Evolutionary conservation across 106 monocot species (phyloP).

Genomic region (Platanthera guangdongensis): DNA sequence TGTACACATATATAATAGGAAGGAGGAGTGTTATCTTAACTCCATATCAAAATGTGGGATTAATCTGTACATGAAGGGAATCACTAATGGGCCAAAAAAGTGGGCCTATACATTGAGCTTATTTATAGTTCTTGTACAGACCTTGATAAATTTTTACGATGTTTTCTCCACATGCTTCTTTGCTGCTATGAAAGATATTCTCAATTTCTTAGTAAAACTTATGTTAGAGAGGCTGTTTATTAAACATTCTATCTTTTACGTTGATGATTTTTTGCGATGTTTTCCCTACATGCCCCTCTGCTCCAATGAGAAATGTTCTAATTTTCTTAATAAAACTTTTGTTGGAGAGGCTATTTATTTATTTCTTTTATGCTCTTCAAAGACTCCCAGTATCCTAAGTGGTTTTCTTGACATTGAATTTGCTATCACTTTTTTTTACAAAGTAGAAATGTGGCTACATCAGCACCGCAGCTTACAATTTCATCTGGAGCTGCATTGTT

Average conservation of each 20-base stretch:
- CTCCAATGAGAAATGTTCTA: neutral
- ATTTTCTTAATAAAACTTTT: neutral
- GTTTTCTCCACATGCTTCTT: neutral
- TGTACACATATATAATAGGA: too few relatives aligned
- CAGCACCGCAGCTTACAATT: slow-evolving; percentile 28
- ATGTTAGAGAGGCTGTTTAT: neutral
- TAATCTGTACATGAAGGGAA: too few relatives aligned
- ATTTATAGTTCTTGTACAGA: too few relatives aligned
- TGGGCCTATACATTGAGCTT: too few relatives aligned
- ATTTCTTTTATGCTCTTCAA: neutral
- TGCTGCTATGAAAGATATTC: neutral
- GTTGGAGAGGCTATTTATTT: neutral
- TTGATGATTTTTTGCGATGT: neutral
- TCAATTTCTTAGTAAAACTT: neutral
- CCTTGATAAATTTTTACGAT: too few relatives aligned
- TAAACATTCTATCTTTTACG: neutral
- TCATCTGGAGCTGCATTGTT: slow-evolving; percentile 77
- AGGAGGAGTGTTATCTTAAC: too few relatives aligned
- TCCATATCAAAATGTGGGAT: too few relatives aligned
- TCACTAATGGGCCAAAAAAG: too few relatives aligned
- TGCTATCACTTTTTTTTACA: slow-evolving; percentile 5
- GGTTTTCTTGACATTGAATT: slow-evolving; percentile 2
- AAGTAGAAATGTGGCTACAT: slow-evolving; percentile 20
- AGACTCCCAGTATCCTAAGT: too few relatives aligned
- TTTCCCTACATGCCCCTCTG: neutral